Conservation (phyloP, 2,329 filamentous ascomycete genomes). For the Pseudogymnoascus sp. region DNA sequence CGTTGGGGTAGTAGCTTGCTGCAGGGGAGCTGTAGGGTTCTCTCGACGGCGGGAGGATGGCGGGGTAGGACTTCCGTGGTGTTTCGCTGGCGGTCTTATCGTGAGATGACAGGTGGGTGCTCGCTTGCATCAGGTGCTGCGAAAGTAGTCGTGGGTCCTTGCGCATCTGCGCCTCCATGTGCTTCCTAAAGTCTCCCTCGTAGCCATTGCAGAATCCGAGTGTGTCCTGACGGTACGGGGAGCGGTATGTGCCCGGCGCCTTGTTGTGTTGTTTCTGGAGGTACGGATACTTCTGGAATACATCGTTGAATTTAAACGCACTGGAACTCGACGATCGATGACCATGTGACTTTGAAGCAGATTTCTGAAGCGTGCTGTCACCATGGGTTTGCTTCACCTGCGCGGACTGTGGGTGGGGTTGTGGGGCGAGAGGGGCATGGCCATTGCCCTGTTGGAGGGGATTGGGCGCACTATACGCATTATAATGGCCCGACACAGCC, state of each 20-base stretch:
- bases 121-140: background rate
- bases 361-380: background rate
- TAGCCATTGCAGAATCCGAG: constrained; percentile 56
- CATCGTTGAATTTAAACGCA: background rate
- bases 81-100: background rate
- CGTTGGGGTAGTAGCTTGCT: constrained; percentile 11
- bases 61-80: constrained; percentile 13
- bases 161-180: constrained; percentile 16
- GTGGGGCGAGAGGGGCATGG: background rate
- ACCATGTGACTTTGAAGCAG: background rate
- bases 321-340: background rate
- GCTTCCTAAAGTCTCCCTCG: constrained; percentile 35
- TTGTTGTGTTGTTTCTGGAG: constrained; percentile 54
- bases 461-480: background rate
- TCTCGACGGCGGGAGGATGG: constrained; percentile 9
- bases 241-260: constrained; percentile 48
- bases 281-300: constrained; percentile 33
- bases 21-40: constrained; percentile 11
- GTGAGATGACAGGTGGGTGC: background rate
- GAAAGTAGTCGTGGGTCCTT: constrained; percentile 3
- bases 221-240: constrained; percentile 45
- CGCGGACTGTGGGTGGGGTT: background rate
- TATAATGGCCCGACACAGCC: background rate
- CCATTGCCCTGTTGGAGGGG: background rate
- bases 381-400: background rate